Base-by-base conservation (phyloP, 2,329 filamentous ascomycete genomes). In the Nemania diffusa region DNA sequence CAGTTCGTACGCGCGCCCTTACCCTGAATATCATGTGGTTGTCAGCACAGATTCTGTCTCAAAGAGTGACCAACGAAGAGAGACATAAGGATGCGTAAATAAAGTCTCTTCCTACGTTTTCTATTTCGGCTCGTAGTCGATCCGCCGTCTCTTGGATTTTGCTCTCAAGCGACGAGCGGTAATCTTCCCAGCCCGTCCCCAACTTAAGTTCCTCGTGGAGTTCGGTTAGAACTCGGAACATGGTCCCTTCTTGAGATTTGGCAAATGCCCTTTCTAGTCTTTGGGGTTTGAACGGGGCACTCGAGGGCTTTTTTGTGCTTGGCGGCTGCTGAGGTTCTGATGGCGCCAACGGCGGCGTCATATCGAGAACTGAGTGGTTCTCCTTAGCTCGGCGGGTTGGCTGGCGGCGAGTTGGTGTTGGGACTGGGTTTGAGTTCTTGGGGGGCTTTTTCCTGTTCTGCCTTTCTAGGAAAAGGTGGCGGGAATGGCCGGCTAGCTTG, bases 401-500 rank as follows among this genome's bases (percentile, higher is more conserved):
- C n/a, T 75, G 73, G 3, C 68, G 61, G 48, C 73, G 71, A 1
- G 69, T 75, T 13, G 71, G 71, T 1, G 69, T 75, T 13, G 71
- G 71, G 5, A 29, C 58, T 1, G 32, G 20, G 1, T 60, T 56
- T 59, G 48, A 53, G 44, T 70, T 71, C 3, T 60, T 63, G 5
- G 56, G 9, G 4, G 5, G 0, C 15, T 46, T 57, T 2, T 52
- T 51, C n/a, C 62, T 69, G 17, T 60, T 66, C 22, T 58, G 26
- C 52, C 65, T 70, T 9, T 60, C 27, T n/a, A 55, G 24, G 37
- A 65, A 65, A 2, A n/a, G 26, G 0, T 57, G 44, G n/a, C 65
- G 61, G 2, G 60, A 57, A 29, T 67, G 63, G 17, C 59, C 61
- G 2, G 57, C 52, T 26, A 65, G 44, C 1, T 65, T 62, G 13